These are phyloP conservation scores for Syncephalastrum monosporum DNA, from an alignment of 371 early-diverging fungal species.

Conservation along the genomic window DNA sequence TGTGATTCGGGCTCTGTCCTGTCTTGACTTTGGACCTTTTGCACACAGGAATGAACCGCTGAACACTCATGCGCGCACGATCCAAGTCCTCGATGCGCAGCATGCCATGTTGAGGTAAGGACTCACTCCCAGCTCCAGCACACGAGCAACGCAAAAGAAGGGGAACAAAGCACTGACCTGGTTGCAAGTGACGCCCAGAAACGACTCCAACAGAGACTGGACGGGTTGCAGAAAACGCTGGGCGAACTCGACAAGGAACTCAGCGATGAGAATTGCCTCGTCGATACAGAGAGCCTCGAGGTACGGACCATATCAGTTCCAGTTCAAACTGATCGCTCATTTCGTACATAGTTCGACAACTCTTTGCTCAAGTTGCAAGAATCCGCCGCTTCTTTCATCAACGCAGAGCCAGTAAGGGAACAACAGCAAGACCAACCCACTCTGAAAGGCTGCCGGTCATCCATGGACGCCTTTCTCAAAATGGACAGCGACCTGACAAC, in stretches of 20 bases:
- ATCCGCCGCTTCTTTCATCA: no score
- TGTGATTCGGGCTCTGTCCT: not conserved
- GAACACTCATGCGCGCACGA: slow-evolving; percentile 1
- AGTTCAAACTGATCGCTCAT: no score
- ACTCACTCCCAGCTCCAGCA: no score
- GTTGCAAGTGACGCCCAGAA: slow-evolving; percentile 2
- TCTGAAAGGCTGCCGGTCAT: no score
- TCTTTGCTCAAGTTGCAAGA: no score
- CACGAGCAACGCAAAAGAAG: no score
- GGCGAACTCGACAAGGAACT: slow-evolving; percentile 9
- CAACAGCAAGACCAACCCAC: no score
- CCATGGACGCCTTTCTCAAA: no score
- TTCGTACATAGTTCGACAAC: no score
- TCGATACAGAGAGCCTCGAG: slow-evolving; percentile 9
- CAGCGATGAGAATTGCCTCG: slow-evolving; percentile 7
- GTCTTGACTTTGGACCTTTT: not conserved
- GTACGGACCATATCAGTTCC: no score
- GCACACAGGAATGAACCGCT: slow-evolving; percentile 4
- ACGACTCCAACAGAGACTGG: slow-evolving; percentile 8
- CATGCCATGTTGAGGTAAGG: slow-evolving; percentile 11
- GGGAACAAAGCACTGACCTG: not conserved
- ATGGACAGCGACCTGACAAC: no score
- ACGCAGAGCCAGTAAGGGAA: no score
- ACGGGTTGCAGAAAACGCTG: slow-evolving; percentile 1
- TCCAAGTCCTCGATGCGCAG: slow-evolving; percentile 7